These are phyloP conservation scores for Populus tomentosa DNA, from an alignment of 441 rosid species.

Conservation along the genomic window DNA sequence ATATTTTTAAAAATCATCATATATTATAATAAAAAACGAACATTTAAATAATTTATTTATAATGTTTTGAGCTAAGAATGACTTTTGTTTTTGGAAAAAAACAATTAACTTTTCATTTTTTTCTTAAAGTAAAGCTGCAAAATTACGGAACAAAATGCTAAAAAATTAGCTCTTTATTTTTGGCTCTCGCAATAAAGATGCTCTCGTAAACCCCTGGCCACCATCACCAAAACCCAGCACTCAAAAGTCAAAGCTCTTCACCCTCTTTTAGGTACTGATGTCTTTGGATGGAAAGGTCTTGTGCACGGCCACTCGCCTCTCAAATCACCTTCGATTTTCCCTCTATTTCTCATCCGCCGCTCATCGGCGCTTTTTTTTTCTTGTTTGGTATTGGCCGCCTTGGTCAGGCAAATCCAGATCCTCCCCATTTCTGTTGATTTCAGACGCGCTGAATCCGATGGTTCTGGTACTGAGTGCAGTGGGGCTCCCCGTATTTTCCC, in stretches of 20 bases:
- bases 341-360: slow-evolving; percentile 37
- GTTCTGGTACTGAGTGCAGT: slow-evolving; percentile 49
- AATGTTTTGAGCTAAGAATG: no score
- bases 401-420: slow-evolving; percentile 45
- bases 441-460: slow-evolving; percentile 70
- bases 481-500: slow-evolving; percentile 56
- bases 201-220: no score
- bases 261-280: slow-evolving; percentile 10
- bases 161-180: no score
- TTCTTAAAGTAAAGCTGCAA: background rate
- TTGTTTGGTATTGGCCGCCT: slow-evolving; percentile 44
- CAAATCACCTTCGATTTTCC: slow-evolving; percentile 47
- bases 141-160: no score
- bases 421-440: slow-evolving; percentile 60
- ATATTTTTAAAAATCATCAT: no score
- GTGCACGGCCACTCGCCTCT: slow-evolving; percentile 50
- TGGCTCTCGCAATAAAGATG: no score
- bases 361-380: slow-evolving; percentile 71
- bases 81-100: no score
- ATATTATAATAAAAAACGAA: no score
- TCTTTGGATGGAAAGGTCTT: slow-evolving; percentile 51
- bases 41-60: no score
- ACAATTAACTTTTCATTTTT: no score
- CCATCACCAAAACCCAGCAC: background rate
- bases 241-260: background rate